Evolutionary conservation across 1,284 basidiomycete species (phyloP), one percentile per base, ranked within the genome.

Genomic region (Moesziomyces sp.): DNA sequence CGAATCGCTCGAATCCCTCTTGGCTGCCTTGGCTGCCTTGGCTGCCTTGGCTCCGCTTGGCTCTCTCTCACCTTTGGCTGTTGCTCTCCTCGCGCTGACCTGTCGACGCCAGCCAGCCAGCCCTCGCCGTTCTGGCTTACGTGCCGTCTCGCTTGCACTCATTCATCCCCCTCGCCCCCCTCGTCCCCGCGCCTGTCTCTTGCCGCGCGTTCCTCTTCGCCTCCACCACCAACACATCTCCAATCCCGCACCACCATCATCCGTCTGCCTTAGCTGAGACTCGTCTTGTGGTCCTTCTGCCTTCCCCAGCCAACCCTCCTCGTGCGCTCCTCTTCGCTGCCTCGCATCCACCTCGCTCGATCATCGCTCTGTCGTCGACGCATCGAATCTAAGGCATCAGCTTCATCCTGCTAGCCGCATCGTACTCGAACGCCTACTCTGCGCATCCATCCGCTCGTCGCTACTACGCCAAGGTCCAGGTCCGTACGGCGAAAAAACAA

Each of bases 261-360:
- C 18, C 57, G 58, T 69, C 66, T 69, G 66, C 66, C 66, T 69
- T 69, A 62, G 59, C 62, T 44, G 65, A 68, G 65, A 68, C 65
- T 55, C 45, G 43, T 44, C 60, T n/a, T 45, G 24, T 46, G 47
- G 13, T 19, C 46, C 34, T 21, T 34, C 26, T 34, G 13, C 23
- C 26, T 44, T 11, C 5, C 23, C 11, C 14, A 16, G 21, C 16
- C 24, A 8, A 19, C 34, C 45, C 34, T 46, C 16, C 50, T 52
- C 34, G 28, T 18, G 40, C 47, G 9, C 50, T 35, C 8, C 34
- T 38, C 19, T 40, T 40, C 38, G 14, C 38, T 18, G 38, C 38
- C 35, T 35, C 35, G 35, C 35, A 13, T 35, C 35, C 13, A 35
- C 24, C n/a, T 28, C 26, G 26, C 26, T 28, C 26, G 26, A 28